Percentiles rank a stretch among this genome's conserved stretches.
These are phyloP conservation scores for Neoboletus magnificus DNA, from an alignment of 768 basidiomycete species.

Conservation along the genomic window DNA sequence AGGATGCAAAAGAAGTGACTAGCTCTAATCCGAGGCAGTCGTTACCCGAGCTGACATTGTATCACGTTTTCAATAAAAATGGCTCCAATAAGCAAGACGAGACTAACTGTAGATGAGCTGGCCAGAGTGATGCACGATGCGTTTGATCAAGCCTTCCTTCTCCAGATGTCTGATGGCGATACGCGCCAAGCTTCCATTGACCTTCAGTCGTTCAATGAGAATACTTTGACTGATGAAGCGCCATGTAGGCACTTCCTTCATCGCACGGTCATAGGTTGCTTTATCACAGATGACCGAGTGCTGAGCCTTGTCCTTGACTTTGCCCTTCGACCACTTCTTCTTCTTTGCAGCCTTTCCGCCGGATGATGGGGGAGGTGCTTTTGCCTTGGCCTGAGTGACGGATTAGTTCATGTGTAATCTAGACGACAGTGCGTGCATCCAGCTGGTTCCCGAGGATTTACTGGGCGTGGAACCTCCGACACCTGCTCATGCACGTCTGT, in stretches of 20 bases:
- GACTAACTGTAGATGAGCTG: slow-evolving; percentile 95
- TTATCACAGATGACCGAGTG: slow-evolving; percentile 97
- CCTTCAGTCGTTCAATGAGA: slow-evolving; percentile 97
- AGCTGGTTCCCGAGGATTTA: slow-evolving; percentile 10
- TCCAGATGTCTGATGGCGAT: slow-evolving; percentile 88
- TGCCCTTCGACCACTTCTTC: slow-evolving; percentile 99
- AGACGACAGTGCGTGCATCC: slow-evolving; percentile 20
- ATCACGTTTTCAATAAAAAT: slow-evolving; percentile 5
- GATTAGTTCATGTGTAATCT: slow-evolving; percentile 22
- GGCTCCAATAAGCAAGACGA: background rate
- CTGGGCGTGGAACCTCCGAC: background rate
- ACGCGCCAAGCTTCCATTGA: slow-evolving; percentile 93
- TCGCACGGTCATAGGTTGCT: slow-evolving; percentile 85
- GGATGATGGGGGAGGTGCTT: slow-evolving; percentile 58
- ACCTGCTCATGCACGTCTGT: background rate
- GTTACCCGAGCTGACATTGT: slow-evolving; percentile 41
- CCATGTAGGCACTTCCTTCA: slow-evolving; percentile 99
- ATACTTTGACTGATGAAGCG: slow-evolving; percentile 97
- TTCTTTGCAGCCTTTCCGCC: slow-evolving; percentile 94
- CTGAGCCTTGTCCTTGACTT: slow-evolving; percentile 99
- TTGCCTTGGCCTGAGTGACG: slow-evolving; percentile 67
- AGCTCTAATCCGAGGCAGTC: slow-evolving; percentile 38
- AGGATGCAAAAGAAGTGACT: slow-evolving; percentile 16
- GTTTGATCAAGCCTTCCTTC: slow-evolving; percentile 92
- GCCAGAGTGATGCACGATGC: slow-evolving; percentile 90